A percentile compares a stretch with the other conserved stretches of the same genome.
phyloP scores from a whole-genome alignment of 2,329 filamentous ascomycete species.

The Alternaria ventricosa region DNA sequence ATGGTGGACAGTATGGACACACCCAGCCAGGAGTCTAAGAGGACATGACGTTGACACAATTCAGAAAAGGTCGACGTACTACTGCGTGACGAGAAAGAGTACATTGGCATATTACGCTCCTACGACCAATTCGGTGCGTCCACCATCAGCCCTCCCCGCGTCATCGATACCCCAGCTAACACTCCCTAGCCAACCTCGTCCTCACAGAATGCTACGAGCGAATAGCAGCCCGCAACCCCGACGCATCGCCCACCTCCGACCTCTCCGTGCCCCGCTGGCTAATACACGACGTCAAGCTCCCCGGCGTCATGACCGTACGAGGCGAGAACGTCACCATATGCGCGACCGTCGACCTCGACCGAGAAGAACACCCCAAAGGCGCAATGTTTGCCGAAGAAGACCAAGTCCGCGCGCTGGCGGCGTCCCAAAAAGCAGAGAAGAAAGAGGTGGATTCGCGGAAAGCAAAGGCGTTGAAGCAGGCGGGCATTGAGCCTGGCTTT shows the following conservation, averaged over 20 bases:
- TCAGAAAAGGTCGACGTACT: constrained; percentile 93
- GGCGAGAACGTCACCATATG: constrained; percentile 97
- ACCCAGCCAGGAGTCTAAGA: constrained; percentile 1
- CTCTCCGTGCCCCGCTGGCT: constrained; percentile 52
- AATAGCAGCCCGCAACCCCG: constrained; percentile 70
- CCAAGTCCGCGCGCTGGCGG: constrained; percentile 74
- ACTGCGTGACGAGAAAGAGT: constrained; percentile 89
- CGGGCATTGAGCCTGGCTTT: constrained; percentile 68
- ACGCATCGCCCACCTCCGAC: constrained; percentile 26
- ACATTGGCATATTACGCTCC: constrained; percentile 88
- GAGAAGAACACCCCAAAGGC: constrained; percentile 85
- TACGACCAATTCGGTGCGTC: constrained; percentile 95
- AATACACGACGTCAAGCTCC: constrained; percentile 83
- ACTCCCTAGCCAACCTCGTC: constrained; percentile 82
- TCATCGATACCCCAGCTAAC: constrained; percentile 6
- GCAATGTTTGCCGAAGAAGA: constrained; percentile 72
- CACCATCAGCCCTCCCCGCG: neutral
- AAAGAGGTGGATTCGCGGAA: constrained; percentile 59
- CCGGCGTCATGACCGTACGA: constrained; percentile 88
- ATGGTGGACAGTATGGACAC: constrained; percentile 82
- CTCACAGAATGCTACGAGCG: constrained; percentile 92
- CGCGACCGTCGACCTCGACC: constrained; percentile 96
- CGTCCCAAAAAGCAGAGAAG: constrained; percentile 75
- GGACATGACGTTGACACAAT: constrained; percentile 19
- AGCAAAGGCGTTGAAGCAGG: constrained; percentile 67